Conservation (phyloP, 2,329 filamentous ascomycete genomes). For the Uncinocarpus reesii region DNA sequence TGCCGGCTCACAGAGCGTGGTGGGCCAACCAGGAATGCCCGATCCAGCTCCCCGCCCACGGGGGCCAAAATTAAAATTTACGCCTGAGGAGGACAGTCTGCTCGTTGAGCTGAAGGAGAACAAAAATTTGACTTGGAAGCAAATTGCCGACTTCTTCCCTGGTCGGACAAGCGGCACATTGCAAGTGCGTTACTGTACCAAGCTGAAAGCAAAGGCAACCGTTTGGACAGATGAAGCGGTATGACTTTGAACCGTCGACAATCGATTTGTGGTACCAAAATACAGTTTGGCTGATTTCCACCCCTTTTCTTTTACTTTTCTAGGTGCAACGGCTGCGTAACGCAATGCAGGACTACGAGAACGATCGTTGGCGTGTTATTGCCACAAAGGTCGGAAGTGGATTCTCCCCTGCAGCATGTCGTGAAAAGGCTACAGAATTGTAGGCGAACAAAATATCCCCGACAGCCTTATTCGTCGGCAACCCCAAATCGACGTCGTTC, state of each 20-base stretch:
- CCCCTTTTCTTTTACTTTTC: slow-evolving; percentile 11
- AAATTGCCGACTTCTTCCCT: slow-evolving; percentile 93
- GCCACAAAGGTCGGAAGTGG: slow-evolving; percentile 83
- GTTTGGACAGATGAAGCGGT: slow-evolving; percentile 92
- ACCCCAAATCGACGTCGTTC: neutral
- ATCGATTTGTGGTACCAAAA: neutral
- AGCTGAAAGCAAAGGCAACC: slow-evolving; percentile 85
- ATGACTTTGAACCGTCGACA: slow-evolving; percentile 19
- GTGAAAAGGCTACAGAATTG: slow-evolving; percentile 64
- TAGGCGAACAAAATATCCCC: slow-evolving; percentile 8
- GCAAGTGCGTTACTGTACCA: slow-evolving; percentile 90
- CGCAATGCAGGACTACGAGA: slow-evolving; percentile 35
- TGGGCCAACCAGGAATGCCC: slow-evolving; percentile 81
- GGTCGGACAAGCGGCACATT: slow-evolving; percentile 80
- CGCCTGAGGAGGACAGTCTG: slow-evolving; percentile 77
- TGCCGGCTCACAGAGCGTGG: slow-evolving; percentile 67
- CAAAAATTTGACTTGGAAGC: slow-evolving; percentile 91
- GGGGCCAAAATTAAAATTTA: slow-evolving; percentile 88
- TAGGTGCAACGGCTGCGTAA: slow-evolving; percentile 32
- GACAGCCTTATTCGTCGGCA: slow-evolving; percentile 4
- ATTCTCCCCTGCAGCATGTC: slow-evolving; percentile 77
- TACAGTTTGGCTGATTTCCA: slow-evolving; percentile 4
- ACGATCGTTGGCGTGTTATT: slow-evolving; percentile 83
- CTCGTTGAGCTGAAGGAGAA: slow-evolving; percentile 88
- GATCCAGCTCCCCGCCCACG: slow-evolving; percentile 66